phyloP scores from a whole-genome alignment of 345 rosid species.

The Gossypioides kirkii region DNA sequence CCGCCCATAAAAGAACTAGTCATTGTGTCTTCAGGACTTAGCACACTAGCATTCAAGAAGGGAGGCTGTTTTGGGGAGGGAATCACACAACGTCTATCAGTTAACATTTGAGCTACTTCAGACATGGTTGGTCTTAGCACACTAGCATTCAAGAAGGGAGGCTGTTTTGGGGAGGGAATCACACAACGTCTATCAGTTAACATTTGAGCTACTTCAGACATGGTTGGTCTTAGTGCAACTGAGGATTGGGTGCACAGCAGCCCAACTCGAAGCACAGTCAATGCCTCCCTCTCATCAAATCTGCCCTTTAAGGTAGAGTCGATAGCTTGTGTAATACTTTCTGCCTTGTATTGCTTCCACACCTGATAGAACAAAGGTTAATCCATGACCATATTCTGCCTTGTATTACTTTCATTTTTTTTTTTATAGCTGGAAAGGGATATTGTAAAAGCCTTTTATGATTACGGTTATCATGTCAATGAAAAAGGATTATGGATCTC shows the following conservation, averaged over 20 bases:
- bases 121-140: conserved; percentile 34
- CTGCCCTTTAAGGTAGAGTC: conserved; percentile 20
- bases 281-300: conserved; percentile 20
- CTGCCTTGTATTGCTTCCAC: conserved; percentile 38
- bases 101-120: conserved; percentile 33
- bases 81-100: conserved; percentile 11
- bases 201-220: conserved; percentile 36
- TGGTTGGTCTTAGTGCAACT: conserved; percentile 40
- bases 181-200: conserved; percentile 14
- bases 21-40: background rate
- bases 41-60: conserved; percentile 30
- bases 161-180: conserved; percentile 38
- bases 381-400: background rate
- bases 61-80: conserved; percentile 47
- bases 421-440: too few species aligned
- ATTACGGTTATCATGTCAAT: too few species aligned
- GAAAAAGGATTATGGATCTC: background rate
- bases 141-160: conserved; percentile 42
- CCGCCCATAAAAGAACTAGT: background rate
- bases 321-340: conserved; percentile 31
- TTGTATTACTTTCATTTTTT: too few species aligned
- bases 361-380: conserved; percentile 24
- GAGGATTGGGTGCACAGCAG: conserved; percentile 45
- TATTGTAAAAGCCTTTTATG: too few species aligned
- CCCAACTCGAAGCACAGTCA: conserved; percentile 41